Conservation (phyloP, 768 basidiomycete genomes). For the Tephrocybe sp. region DNA sequence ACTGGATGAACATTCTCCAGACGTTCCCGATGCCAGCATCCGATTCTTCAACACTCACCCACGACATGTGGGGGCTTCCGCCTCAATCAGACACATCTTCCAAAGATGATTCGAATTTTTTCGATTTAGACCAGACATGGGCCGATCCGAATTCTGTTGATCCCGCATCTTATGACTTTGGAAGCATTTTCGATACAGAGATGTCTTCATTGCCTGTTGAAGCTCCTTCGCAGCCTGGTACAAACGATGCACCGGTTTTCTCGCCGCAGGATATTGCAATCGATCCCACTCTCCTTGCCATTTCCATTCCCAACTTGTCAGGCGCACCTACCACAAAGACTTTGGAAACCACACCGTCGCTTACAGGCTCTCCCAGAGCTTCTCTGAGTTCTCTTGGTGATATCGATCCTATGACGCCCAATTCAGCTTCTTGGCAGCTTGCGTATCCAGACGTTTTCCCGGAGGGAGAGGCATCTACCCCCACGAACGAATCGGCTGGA, state of each 20-base stretch:
- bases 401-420: conserved; percentile 34
- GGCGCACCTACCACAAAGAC: not conserved
- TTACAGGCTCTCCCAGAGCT: conserved; percentile 22
- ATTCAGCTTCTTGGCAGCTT: conserved; percentile 34
- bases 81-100: conserved; percentile 6
- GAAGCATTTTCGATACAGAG: conserved; percentile 1
- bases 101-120: conserved; percentile 11
- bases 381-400: conserved; percentile 34
- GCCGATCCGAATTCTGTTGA: conserved; percentile 5
- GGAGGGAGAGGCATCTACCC: not conserved
- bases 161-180: conserved; percentile 10
- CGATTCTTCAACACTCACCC: conserved; percentile 20
- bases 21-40: conserved; percentile 37
- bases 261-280: conserved; percentile 20
- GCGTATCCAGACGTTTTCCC: conserved; percentile 29
- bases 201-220: not conserved
- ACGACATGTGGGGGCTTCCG: conserved; percentile 2
- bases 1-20: conserved; percentile 51
- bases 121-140: conserved; percentile 13
- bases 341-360: conserved; percentile 10
- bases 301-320: conserved; percentile 18
- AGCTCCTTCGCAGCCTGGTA: not conserved
- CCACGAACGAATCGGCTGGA: conserved; percentile 9
- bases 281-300: conserved; percentile 32
- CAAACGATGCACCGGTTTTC: not conserved